Percentiles rank a stretch among this genome's conserved stretches.
Conservation (phyloP, 2,329 filamentous ascomycete genomes). For the Herpotrichia juniperi region DNA sequence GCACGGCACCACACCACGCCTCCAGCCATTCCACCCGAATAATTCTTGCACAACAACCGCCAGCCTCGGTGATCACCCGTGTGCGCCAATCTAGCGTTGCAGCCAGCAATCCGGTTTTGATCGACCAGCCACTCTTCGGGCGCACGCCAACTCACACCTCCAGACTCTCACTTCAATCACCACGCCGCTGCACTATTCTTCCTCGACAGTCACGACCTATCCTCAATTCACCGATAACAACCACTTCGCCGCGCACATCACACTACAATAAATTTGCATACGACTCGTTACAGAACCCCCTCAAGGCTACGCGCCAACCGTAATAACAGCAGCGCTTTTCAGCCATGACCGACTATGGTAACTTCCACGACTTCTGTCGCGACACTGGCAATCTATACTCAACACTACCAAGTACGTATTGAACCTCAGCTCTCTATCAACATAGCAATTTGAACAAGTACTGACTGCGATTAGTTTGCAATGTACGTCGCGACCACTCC, state of each 20-base stretch:
- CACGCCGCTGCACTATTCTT: conserved; percentile 21
- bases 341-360: conserved; percentile 44
- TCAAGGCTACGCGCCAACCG: conserved; percentile 32
- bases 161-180: conserved; percentile 2
- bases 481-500: conserved; percentile 46
- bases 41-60: not conserved
- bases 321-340: conserved; percentile 10
- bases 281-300: not conserved
- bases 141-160: conserved; percentile 10
- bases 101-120: conserved; percentile 18
- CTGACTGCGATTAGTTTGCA: conserved; percentile 52
- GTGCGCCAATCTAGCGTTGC: conserved; percentile 3
- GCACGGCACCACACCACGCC: conserved; percentile 9
- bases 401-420: conserved; percentile 47
- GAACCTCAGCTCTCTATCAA: not conserved
- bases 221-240: conserved; percentile 14
- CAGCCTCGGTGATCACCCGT: conserved; percentile 7
- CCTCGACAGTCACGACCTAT: conserved; percentile 21
- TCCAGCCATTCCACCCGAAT: not conserved
- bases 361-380: conserved; percentile 55
- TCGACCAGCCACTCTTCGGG: conserved; percentile 8
- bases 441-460: conserved; percentile 20
- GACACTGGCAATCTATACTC: conserved; percentile 52
- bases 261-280: conserved; percentile 8
- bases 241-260: conserved; percentile 1